Conservation (phyloP, 495 filamentous ascomycete genomes). For the Peziza echinospora region DNA sequence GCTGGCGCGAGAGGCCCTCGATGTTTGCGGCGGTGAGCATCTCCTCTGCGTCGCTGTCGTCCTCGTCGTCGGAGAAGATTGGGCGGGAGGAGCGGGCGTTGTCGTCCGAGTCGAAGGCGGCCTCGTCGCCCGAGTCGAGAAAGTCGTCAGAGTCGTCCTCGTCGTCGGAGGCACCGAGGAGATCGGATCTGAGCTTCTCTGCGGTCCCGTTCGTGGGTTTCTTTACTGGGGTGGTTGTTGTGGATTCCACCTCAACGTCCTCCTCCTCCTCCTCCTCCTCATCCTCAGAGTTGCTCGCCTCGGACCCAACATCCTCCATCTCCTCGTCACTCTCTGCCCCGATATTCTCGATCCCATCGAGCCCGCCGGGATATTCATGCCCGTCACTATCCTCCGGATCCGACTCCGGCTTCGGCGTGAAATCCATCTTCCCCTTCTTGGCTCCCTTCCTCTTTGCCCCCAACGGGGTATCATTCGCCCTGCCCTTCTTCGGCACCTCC, state of each 20-base stretch:
- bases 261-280: constrained; percentile 18
- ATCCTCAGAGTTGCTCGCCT: constrained; percentile 19
- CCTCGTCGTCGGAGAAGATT: constrained; percentile 91
- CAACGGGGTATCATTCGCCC: constrained; percentile 2
- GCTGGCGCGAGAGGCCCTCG: constrained; percentile 59
- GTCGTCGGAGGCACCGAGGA: constrained; percentile 16
- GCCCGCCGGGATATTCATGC: constrained; percentile 10
- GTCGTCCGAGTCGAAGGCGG: constrained; percentile 28
- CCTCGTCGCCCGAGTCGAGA: constrained; percentile 35
- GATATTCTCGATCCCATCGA: constrained; percentile 27
- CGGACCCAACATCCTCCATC: constrained; percentile 31
- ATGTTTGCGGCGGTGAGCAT: constrained; percentile 91
- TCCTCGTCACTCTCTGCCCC: constrained; percentile 31
- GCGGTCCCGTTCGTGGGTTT: not conserved
- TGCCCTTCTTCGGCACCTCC: constrained; percentile 12
- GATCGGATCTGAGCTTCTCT: not conserved
- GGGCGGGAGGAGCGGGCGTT: constrained; percentile 25
- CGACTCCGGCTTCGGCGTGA: constrained; percentile 12
- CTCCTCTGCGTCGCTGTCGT: constrained; percentile 72
- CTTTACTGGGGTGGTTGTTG: too few relatives aligned
- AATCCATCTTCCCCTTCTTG: constrained; percentile 18
- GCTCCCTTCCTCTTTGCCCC: constrained; percentile 23
- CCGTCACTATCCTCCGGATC: constrained; percentile 25
- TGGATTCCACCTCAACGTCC: too few relatives aligned
- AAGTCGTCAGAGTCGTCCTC: constrained; percentile 21